Percentiles rank a stretch among this genome's conserved stretches.
These are phyloP conservation scores for Eucalyptus sideroxylon DNA, from an alignment of 345 rosid genomes.

Conservation along the genomic window DNA sequence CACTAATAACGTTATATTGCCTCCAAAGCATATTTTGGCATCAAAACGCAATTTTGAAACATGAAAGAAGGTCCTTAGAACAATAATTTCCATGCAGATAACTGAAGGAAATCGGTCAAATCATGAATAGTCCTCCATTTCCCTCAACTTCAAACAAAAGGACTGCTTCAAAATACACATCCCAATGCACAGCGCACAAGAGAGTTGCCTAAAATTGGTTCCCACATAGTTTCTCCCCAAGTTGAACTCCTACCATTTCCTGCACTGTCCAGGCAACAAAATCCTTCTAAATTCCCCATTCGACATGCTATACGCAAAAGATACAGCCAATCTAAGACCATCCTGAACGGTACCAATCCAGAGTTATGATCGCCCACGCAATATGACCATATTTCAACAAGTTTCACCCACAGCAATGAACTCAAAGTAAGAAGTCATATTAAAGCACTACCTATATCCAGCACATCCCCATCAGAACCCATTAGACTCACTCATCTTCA, in stretches of 20 bases:
- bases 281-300: background rate
- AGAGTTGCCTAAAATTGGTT: background rate
- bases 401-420: background rate
- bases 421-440: background rate
- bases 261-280: background rate
- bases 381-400: background rate
- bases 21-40: background rate
- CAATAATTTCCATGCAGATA: background rate
- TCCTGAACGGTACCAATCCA: background rate
- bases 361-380: fast-evolving
- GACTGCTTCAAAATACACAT: background rate
- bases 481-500: background rate
- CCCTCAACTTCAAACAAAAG: background rate
- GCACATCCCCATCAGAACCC: background rate
- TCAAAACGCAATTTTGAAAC: background rate
- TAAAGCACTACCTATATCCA: background rate
- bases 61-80: background rate
- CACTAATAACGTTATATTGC: background rate
- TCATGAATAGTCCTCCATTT: background rate
- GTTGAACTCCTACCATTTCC: background rate
- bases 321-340: background rate
- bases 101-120: background rate
- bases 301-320: background rate
- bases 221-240: background rate
- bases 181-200: background rate